phyloP scores from a whole-genome alignment of 2,329 filamentous ascomycete genomes.

The Hymenoscyphus infarciens region DNA sequence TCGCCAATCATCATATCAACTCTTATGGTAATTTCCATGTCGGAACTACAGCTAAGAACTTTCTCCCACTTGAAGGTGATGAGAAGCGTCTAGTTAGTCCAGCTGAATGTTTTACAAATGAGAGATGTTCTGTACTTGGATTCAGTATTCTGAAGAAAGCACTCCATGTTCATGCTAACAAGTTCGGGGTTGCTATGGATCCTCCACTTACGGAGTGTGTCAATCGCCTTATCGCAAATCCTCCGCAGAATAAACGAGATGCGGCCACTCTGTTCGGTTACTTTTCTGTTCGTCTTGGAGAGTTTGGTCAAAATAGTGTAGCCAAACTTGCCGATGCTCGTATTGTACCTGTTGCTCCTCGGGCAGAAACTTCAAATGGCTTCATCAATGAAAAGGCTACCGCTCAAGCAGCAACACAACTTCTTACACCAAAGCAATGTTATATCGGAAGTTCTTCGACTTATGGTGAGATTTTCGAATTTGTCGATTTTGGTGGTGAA shows the following conservation, averaged over 20 bases:
- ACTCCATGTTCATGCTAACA: slow-evolving; percentile 73
- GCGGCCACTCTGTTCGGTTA: slow-evolving; percentile 78
- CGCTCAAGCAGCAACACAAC: slow-evolving; percentile 40
- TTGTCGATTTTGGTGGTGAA: slow-evolving; percentile 86
- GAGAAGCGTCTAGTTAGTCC: slow-evolving; percentile 65
- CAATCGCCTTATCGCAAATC: slow-evolving; percentile 65
- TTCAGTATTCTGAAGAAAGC: slow-evolving; percentile 75
- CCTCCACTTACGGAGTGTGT: slow-evolving; percentile 77
- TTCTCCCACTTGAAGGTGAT: slow-evolving; percentile 72
- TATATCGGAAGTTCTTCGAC: slow-evolving; percentile 70
- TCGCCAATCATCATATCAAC: slow-evolving; percentile 74
- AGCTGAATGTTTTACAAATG: slow-evolving; percentile 77
- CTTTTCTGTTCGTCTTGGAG: slow-evolving; percentile 71
- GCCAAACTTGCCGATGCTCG: slow-evolving; percentile 58
- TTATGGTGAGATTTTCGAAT: slow-evolving; percentile 92
- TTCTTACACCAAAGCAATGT: slow-evolving; percentile 67
- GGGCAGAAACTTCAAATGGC: slow-evolving; percentile 26
- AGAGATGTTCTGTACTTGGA: slow-evolving; percentile 69
- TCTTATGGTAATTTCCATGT: slow-evolving; percentile 67
- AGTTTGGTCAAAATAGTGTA: slow-evolving; percentile 62
- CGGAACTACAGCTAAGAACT: slow-evolving; percentile 50
- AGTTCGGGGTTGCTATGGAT: slow-evolving; percentile 82
- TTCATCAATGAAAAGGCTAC: slow-evolving; percentile 40
- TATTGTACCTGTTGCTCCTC: slow-evolving; percentile 66
- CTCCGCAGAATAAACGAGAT: slow-evolving; percentile 62